Conservation (phyloP, 73 alveolate species). For the Effrenium voratum region DNA sequence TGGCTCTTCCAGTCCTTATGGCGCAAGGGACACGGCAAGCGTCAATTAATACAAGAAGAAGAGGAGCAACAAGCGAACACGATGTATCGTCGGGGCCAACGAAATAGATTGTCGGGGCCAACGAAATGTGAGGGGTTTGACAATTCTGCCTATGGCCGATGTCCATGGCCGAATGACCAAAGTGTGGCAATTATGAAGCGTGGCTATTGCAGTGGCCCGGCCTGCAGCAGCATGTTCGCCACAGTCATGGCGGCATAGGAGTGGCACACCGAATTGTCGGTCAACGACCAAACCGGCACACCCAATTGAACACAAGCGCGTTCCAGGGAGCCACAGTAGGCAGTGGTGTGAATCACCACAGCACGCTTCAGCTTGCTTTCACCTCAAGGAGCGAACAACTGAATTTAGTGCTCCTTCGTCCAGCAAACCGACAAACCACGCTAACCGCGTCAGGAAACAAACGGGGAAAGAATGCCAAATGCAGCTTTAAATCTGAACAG, state of each 20-base stretch:
- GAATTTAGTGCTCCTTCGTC: too few species aligned
- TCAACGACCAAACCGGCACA: background rate
- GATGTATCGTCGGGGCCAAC: too few species aligned
- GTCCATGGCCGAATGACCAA: background rate
- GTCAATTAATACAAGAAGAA: background rate
- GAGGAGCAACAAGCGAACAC: background rate
- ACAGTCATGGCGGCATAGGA: background rate
- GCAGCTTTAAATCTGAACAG: too few species aligned
- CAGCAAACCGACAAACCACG: too few species aligned
- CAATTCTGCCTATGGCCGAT: background rate
- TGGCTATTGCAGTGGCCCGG: too few species aligned
- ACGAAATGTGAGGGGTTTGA: background rate
- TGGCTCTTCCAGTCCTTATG: background rate
- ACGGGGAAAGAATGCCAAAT: too few species aligned
- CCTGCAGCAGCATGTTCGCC: background rate
- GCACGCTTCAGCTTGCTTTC: too few species aligned
- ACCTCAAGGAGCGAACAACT: too few species aligned
- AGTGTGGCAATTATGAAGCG: too few species aligned
- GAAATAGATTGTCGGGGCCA: background rate
- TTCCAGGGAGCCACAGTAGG: slow-evolving; percentile 31
- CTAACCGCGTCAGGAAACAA: too few species aligned
- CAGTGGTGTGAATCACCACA: background rate
- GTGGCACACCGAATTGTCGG: background rate
- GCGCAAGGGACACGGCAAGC: background rate
- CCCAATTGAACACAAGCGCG: background rate